phyloP scores from a whole-genome alignment of 805 yeast species.

The Kodamaea kakaduensis region DNA sequence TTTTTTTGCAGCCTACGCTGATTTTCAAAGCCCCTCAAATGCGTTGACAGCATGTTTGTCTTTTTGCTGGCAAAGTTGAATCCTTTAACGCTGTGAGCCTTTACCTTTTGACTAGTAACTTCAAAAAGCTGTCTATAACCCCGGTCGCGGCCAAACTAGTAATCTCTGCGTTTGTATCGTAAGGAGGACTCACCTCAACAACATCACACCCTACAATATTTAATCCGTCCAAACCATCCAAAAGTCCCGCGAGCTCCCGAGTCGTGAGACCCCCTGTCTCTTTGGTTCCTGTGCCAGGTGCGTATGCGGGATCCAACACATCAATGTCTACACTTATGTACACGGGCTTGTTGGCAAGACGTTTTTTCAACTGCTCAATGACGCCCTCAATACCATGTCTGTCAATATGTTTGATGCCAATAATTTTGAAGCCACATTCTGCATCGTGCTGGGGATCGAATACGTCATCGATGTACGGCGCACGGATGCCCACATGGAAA shows the following conservation, averaged over 20 bases:
- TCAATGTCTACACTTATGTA: constrained; percentile 52
- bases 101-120: constrained; percentile 36
- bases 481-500: constrained; percentile 62
- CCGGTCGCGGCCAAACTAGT: constrained; percentile 66
- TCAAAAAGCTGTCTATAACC: constrained; percentile 49
- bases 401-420: constrained; percentile 48
- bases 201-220: constrained; percentile 71
- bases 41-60: too few relatives aligned
- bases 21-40: too few relatives aligned
- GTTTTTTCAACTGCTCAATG: constrained; percentile 29
- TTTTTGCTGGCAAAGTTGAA: too few relatives aligned
- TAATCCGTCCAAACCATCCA: constrained; percentile 58
- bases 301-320: constrained; percentile 67
- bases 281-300: constrained; percentile 79
- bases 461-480: constrained; percentile 48
- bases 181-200: constrained; percentile 71
- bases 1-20: too few relatives aligned
- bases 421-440: constrained; percentile 46
- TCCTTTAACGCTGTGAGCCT: too few relatives aligned
- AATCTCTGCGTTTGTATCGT: constrained; percentile 54
- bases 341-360: constrained; percentile 37
- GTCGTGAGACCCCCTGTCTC: constrained; percentile 70
- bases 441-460: constrained; percentile 42
- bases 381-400: constrained; percentile 34
- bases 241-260: constrained; percentile 55